Conservation (phyloP, 1,284 basidiomycete species). For the Cryptococcus jaspeensis region DNA sequence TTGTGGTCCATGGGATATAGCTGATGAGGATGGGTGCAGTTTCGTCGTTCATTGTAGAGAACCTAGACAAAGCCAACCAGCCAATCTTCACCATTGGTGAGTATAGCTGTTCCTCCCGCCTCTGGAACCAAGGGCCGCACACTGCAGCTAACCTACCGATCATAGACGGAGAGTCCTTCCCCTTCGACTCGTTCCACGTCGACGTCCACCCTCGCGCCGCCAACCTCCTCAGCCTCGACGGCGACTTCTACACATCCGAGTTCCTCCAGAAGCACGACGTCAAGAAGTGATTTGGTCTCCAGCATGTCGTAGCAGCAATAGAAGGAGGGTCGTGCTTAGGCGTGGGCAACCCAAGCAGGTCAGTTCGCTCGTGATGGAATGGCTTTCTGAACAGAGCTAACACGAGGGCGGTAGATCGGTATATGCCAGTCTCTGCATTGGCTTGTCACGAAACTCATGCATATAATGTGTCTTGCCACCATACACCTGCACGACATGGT, state of each 20-base stretch:
- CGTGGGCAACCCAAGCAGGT: too few relatives aligned
- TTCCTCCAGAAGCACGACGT: slow-evolving; percentile 35
- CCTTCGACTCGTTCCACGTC: slow-evolving; percentile 77
- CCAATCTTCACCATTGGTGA: slow-evolving; percentile 42
- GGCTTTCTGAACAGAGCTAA: too few relatives aligned
- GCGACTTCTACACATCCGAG: slow-evolving; percentile 54
- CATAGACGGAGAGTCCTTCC: slow-evolving; percentile 81
- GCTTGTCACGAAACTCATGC: too few relatives aligned
- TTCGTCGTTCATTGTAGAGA: slow-evolving; percentile 69
- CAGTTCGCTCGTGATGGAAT: too few relatives aligned
- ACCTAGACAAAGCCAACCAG: slow-evolving; percentile 59
- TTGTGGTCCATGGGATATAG: background rate
- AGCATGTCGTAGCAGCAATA: too few relatives aligned
- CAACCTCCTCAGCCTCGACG: slow-evolving; percentile 67
- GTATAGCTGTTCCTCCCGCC: slow-evolving; percentile 4
- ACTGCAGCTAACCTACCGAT: slow-evolving; percentile 27
- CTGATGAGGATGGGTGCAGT: slow-evolving; percentile 17
- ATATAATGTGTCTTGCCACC: too few relatives aligned
- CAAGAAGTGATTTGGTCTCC: slow-evolving; percentile 7
- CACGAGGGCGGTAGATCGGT: too few relatives aligned
- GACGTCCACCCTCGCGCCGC: slow-evolving; percentile 73
- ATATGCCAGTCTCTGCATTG: too few relatives aligned
- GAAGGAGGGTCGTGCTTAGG: too few relatives aligned
- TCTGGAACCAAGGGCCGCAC: background rate
- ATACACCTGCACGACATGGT: too few relatives aligned